A percentile compares a stretch with the other conserved stretches of the same genome.
These are phyloP conservation scores for Cenchrus purpureus DNA, from an alignment of 176 grass and related monocot species.

Conservation along the genomic window DNA sequence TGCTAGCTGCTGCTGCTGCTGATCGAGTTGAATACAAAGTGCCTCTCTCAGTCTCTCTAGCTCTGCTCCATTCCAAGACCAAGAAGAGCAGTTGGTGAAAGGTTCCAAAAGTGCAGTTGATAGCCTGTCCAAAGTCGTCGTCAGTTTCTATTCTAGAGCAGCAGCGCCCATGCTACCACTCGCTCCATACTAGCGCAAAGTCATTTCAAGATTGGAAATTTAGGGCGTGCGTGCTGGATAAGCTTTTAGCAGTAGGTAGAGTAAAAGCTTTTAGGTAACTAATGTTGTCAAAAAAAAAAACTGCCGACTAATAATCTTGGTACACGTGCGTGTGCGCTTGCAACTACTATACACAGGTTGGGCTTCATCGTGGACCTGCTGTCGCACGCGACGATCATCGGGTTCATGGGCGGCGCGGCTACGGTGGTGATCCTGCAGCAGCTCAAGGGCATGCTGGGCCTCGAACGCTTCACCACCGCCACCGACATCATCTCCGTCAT, in stretches of 20 bases:
- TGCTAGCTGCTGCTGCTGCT: too few relatives aligned
- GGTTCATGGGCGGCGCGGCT: conserved; percentile 95
- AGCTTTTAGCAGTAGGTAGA: too few relatives aligned
- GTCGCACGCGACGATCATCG: conserved; percentile 90
- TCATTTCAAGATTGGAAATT: too few relatives aligned
- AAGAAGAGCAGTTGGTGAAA: neutral
- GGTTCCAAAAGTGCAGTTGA: neutral
- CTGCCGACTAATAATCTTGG: too few relatives aligned
- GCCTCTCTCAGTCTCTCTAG: neutral
- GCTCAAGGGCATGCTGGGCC: conserved; percentile 89
- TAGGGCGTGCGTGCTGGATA: too few relatives aligned
- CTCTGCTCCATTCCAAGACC: neutral
- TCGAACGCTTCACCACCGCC: conserved; percentile 76
- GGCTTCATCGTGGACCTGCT: conserved; percentile 95
- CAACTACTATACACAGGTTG: conserved; percentile 42
- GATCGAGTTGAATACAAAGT: neutral
- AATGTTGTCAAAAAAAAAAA: too few relatives aligned
- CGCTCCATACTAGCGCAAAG: too few relatives aligned
- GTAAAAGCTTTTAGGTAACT: neutral
- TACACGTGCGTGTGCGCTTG: too few relatives aligned
- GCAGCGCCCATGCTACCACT: conserved; percentile 1
- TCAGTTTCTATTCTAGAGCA: neutral
- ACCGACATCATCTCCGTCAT: conserved; percentile 92
- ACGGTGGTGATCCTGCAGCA: conserved; percentile 96
- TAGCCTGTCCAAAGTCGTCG: conserved; percentile 4